Evolutionary conservation across 441 rosid species (phyloP), one percentile per base, ranked within the genome.

Genomic region (Pelargonium cotyledonis): DNA sequence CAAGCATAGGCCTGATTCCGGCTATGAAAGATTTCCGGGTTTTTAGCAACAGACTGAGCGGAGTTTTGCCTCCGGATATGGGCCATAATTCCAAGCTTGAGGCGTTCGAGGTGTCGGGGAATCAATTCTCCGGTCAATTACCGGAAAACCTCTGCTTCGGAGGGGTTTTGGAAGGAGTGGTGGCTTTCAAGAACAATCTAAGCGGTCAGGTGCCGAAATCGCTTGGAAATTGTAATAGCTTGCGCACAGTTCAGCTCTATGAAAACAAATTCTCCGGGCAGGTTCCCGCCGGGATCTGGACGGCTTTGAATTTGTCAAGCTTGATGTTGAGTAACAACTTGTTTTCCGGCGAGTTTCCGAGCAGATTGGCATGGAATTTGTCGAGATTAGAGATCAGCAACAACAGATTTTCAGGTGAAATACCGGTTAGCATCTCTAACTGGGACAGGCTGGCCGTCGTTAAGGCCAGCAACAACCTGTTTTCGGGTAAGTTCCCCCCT

Each of bases 231-330:
- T 94, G 98, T 70, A 16, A 43, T 0, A 67, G 81, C 58, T 73
- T 94, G 77, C 73, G 58, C 41, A 77, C 92, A 0, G 66, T 91
- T 82, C 88, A 87, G 79, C 85, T 94, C 65, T 79, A 80, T 38
- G 68, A 76, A 73, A 93, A 93, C 83, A 75, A 63, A 21, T 88
- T 93, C 81, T 88, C 86, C 3, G 96, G 98, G 10, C 85, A 86
- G 78, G 72, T 93, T 72, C 96, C 97, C 58, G 62, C 75, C 0
- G 81, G 86, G 5, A 68, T 94, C 21, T 94, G 98, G 98, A 82
- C 85, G n/a, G 72, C 79, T 61, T 10, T n/a, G 76, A 77, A 77
- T 49, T 62, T 94, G 77, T 83, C 79, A n/a, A 80, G 76, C 73
- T 41, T 94, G 70, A 75, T 60, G 83, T 62, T 94, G 55, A 86